Base-by-base conservation (phyloP, 805 yeast species). In the Candida patagonica region DNA sequence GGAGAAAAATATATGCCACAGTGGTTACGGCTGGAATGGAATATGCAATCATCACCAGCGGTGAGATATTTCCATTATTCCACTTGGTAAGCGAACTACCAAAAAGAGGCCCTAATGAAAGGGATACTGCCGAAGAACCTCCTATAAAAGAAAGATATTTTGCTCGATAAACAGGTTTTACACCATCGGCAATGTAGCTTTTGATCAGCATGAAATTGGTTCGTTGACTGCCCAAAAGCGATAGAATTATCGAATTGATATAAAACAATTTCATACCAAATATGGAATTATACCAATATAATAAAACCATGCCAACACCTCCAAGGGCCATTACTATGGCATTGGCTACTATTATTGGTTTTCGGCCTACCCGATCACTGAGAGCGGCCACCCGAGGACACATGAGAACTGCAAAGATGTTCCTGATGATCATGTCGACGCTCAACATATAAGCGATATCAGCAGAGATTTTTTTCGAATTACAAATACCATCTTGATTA, bases 171-270 rank as follows among this genome's bases (percentile, higher is more conserved):
- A 64, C 66, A 1, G 81, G 70, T 13, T 76, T 80, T 4, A 76
- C 77, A 26, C 81, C 73, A 57, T 84, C 95, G 5, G 82, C 66
- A 13, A 80, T 67, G 52, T 82, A 83, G 45, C 86, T 73, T 53
- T 77, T 78, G 12, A 73, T 60, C 26, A 78, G 61, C 8, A 78
- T 73, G 30, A 79, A 46, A 23, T 76, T 50, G 8, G 77, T 67
- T 42, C 73, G 59, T 3, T 68, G 38, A 0, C 86, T 81, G 17
- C 94, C 94, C 19, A 75, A 69, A 3, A 70, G 38, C 20, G 72
- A 60, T 17, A 64, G 66, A 0, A 77, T 24, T 0, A 68, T 44
- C n/a, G 63, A 66, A 2, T 71, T 55, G 1, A 65, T 16, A 0
- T 80, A 55, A 45, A 72, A 63, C 12, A 59, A 12, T 23, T 39